Evolutionary conservation across 1,284 basidiomycete species (phyloP), one percentile per base, ranked within the genome.

Genomic region (Amylostereum chailletii): DNA sequence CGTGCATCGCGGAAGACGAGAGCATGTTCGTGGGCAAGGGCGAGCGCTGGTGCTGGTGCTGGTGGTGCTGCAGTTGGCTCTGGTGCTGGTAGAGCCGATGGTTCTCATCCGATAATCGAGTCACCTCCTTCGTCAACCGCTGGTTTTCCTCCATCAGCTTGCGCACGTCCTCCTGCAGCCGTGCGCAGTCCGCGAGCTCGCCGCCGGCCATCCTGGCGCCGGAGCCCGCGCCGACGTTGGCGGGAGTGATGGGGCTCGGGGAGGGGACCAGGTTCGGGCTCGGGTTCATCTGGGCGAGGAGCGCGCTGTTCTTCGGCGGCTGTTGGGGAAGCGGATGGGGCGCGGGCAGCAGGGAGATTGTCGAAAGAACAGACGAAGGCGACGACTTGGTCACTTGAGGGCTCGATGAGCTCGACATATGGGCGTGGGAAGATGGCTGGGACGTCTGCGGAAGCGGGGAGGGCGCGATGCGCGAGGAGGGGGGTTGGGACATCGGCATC

Each of bases 51-150:
- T 53, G 51, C 11, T 52, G 46, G 2, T 49, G 55, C 29, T 54
- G 49, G 27, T 38, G 42, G 38, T 42, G 48, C 8, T 34, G 45
- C 32, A 36, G 44, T 5, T 49, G 38, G 36, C 10, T 32, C 46
- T 45, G 31, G 46, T 50, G 27, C 41, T 26, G 29, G n/a, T 45
- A 30, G 11, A 46, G 30, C 3, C 49, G 38, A 34, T 9, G 44
- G 48, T 52, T 51, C 49, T 56, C 55, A 45, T 56, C 54, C 19
- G 46, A 19, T 19, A 57, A 44, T 11, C 55, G 55, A 10, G 29
- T 33, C 40, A 56, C 56, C 44, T 56, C 55, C 8, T 45, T 40
- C 30, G 36, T 46, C 26, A 56, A 51, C n/a, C 55, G 55, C 42
- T 46, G 30, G 40, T 53, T 56, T 46, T 56, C 55, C 31, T 46